Conservation (phyloP, 306 rosid species). For the Quercus dentata region DNA sequence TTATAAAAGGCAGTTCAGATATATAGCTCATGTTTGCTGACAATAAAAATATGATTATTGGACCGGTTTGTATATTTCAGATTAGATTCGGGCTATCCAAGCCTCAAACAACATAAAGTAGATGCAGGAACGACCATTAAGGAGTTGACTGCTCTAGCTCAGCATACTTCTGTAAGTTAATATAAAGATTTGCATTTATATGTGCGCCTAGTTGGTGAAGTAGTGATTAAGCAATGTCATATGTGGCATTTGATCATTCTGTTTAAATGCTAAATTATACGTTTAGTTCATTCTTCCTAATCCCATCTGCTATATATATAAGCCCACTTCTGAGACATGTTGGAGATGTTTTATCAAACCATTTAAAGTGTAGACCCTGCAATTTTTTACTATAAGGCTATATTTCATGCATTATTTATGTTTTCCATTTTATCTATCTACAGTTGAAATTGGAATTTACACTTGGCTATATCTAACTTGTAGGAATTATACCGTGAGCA, state of each 20-base stretch:
- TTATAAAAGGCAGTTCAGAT: constrained; percentile 5
- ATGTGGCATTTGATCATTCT: constrained; percentile 18
- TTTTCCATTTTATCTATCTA: not conserved
- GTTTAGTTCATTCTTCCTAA: not conserved
- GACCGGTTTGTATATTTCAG: constrained; percentile 48
- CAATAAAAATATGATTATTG: constrained; percentile 18
- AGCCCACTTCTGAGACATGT: not conserved
- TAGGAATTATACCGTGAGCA: constrained; percentile 88
- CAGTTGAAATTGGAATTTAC: not conserved
- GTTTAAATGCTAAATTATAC: constrained; percentile 14
- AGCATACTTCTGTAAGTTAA: constrained; percentile 71
- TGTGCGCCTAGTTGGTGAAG: constrained; percentile 10
- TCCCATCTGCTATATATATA: not conserved
- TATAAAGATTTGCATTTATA: constrained; percentile 3
- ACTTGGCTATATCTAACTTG: constrained; percentile 4
- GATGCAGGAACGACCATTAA: constrained; percentile 68
- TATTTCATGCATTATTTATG: not conserved
- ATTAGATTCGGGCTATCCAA: constrained; percentile 48
- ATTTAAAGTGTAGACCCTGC: not conserved
- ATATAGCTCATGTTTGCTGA: not conserved
- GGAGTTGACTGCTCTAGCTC: constrained; percentile 64
- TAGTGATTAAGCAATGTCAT: constrained; percentile 17
- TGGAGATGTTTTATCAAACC: not conserved
- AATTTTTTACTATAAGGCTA: not conserved
- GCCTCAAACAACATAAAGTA: constrained; percentile 35